These are phyloP conservation scores for Rhodamnia rubescens DNA, from an alignment of 345 rosid genomes.

Conservation along the genomic window DNA sequence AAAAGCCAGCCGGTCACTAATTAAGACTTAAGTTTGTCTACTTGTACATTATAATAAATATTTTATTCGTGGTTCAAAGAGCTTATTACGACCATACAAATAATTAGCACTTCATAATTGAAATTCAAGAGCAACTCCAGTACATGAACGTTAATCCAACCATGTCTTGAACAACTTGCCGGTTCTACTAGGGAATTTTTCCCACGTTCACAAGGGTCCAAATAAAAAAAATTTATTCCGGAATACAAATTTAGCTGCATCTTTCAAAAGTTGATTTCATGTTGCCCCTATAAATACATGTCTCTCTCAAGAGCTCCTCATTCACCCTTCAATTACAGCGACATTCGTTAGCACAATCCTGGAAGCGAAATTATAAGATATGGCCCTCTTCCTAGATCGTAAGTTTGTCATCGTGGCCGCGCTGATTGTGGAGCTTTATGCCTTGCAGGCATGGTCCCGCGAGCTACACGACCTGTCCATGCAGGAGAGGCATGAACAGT, in stretches of 20 bases:
- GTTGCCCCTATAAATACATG: background rate
- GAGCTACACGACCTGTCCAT: slow-evolving; percentile 8
- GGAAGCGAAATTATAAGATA: background rate
- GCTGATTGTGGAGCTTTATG: slow-evolving; percentile 1
- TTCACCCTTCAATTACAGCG: background rate
- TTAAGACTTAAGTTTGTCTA: no score
- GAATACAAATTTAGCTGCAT: background rate
- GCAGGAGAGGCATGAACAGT: slow-evolving; percentile 11
- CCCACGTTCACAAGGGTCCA: background rate
- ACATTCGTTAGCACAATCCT: background rate
- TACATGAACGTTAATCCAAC: background rate
- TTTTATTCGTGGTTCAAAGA: background rate
- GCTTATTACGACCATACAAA: background rate
- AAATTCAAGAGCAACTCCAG: background rate
- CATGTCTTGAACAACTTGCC: no score
- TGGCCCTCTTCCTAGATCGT: background rate
- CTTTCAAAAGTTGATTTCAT: background rate
- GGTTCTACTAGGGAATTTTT: background rate
- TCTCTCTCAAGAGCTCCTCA: background rate
- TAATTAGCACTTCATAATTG: background rate
- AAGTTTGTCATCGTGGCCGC: background rate
- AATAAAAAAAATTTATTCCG: background rate
- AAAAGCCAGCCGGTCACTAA: no score
- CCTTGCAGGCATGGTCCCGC: slow-evolving; percentile 10
- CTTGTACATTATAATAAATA: no score